Conservation (phyloP, 805 yeast species). For the Suhomyces kilbournensis region DNA sequence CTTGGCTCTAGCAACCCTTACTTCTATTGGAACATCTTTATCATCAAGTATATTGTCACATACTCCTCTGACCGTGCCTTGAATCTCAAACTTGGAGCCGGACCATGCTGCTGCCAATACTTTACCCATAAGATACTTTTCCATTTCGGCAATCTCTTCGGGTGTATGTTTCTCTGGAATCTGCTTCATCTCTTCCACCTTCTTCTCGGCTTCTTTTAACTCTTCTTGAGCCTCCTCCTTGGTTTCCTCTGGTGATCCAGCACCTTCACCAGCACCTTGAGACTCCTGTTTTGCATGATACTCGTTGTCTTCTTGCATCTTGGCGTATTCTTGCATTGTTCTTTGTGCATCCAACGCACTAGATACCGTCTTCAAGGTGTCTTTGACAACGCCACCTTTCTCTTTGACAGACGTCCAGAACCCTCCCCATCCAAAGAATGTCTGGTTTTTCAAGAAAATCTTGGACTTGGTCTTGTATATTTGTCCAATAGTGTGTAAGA, state of each 20-base stretch:
- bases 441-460: constrained; percentile 62
- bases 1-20: constrained; percentile 59
- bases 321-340: constrained; percentile 70
- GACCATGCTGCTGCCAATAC: constrained; percentile 84
- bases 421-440: constrained; percentile 65
- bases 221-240: constrained; percentile 9
- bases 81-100: constrained; percentile 76
- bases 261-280: constrained; percentile 17
- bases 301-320: constrained; percentile 57
- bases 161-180: constrained; percentile 43
- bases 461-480: constrained; percentile 64
- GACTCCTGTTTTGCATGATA: constrained; percentile 40
- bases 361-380: constrained; percentile 66
- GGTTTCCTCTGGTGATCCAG: constrained; percentile 11
- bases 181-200: constrained; percentile 13
- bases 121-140: constrained; percentile 72
- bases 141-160: constrained; percentile 68
- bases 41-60: constrained; percentile 67
- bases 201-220: constrained; percentile 5
- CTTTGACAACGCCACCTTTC: constrained; percentile 69
- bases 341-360: constrained; percentile 76
- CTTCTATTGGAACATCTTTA: constrained; percentile 43
- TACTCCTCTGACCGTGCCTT: constrained; percentile 66
- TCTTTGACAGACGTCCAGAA: constrained; percentile 67
- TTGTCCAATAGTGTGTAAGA: constrained; percentile 71